Evolutionary conservation across 768 basidiomycete species (phyloP).

Genomic region (Mycena olivaceomarginata): DNA sequence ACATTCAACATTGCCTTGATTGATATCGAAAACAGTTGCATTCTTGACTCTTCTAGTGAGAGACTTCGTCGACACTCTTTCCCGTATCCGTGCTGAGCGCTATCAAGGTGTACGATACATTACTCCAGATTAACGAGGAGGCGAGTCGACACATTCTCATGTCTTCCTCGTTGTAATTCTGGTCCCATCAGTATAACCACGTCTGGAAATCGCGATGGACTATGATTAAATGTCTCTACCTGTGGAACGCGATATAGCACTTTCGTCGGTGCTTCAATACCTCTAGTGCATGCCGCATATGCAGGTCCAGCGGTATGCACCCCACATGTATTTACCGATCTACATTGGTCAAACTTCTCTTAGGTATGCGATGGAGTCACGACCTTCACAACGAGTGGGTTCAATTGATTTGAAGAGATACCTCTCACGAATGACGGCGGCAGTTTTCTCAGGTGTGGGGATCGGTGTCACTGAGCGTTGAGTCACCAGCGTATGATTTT

Average conservation of each 20-base stretch:
- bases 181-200: slow-evolving; percentile 20
- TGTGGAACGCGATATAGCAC: slow-evolving; percentile 34
- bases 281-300: neutral
- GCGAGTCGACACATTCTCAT: neutral
- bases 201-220: slow-evolving; percentile 37
- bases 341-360: neutral
- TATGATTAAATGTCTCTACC: slow-evolving; percentile 34
- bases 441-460: slow-evolving; percentile 10
- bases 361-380: slow-evolving; percentile 15
- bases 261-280: neutral
- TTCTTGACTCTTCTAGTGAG: slow-evolving; percentile 34
- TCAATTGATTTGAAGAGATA: neutral
- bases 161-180: neutral
- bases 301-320: neutral
- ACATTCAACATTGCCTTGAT: too few species aligned
- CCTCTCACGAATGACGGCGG: neutral
- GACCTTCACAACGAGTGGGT: slow-evolving; percentile 15
- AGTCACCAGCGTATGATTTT: neutral
- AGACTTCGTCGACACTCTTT: neutral
- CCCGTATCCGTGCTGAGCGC: neutral
- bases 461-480: slow-evolving; percentile 30
- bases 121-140: slow-evolving; percentile 38
- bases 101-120: slow-evolving; percentile 34
- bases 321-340: neutral
- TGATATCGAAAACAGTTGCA: neutral